A percentile compares a stretch with the other conserved stretches of the same genome.
phyloP scores from a whole-genome alignment of 352 stramenopile genomes.

The Phytopythium kandeliae region DNA sequence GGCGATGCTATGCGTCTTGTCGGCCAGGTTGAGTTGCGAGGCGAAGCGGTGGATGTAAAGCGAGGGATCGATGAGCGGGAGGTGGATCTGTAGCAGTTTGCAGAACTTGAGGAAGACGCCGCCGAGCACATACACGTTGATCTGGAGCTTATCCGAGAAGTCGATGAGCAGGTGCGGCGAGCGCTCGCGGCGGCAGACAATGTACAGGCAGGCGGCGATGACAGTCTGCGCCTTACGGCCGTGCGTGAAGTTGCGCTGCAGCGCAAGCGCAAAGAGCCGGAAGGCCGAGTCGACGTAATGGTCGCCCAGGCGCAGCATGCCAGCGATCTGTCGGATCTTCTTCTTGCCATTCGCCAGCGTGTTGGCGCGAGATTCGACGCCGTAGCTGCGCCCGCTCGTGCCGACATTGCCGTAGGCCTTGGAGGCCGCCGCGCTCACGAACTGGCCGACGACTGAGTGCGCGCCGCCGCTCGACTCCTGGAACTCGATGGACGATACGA shows the following conservation, averaged over 20 bases:
- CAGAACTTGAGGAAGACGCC: conserved; percentile 90
- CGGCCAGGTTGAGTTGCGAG: conserved; percentile 96
- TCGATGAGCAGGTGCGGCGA: conserved; percentile 99
- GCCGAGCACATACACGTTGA: conserved; percentile 88
- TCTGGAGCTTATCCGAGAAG: conserved; percentile 98
- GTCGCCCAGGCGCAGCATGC: conserved; percentile 89
- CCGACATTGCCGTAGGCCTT: conserved; percentile 90
- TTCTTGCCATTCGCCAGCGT: conserved; percentile 95
- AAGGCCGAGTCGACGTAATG: conserved; percentile 97
- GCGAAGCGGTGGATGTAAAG: conserved; percentile 99
- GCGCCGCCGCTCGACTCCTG: conserved; percentile 89
- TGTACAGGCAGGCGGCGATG: conserved; percentile 98
- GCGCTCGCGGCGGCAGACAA: conserved; percentile 97
- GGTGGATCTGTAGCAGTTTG: conserved; percentile 92
- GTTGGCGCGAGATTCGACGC: conserved; percentile 92
- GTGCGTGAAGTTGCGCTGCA: conserved; percentile 97
- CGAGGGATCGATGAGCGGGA: conserved; percentile 98
- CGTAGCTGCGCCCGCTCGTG: conserved; percentile 89
- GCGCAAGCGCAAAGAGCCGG: conserved; percentile 93
- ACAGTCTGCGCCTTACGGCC: conserved; percentile 94
- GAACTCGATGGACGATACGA: conserved; percentile 97
- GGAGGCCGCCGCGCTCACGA: conserved; percentile 89
- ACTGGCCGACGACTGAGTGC: conserved; percentile 94
- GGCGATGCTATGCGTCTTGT: conserved; percentile 90
- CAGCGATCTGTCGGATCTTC: conserved; percentile 91